Base-by-base conservation (phyloP, 2,329 filamentous ascomycete genomes). In the Dactylellina leptospora region DNA sequence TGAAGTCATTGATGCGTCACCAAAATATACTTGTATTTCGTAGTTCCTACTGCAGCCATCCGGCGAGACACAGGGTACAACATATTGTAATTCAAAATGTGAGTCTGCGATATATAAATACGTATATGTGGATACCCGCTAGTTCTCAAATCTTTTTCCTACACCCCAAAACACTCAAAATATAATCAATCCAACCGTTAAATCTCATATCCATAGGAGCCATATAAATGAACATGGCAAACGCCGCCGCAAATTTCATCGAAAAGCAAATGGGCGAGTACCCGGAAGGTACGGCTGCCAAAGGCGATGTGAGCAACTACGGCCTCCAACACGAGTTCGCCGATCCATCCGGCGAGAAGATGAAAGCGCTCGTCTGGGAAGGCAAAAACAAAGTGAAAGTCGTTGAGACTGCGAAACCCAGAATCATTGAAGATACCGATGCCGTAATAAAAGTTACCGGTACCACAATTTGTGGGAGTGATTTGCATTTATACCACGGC, bases 311-410 rank as follows among this genome's bases (percentile, higher is more conserved):
- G 50, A 82, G 85, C 70, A 88, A 88, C 75, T 90, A 89, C n/a
- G 82, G 80, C 1, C 82, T 82, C 3, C 83, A 88, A 66, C 79
- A 82, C 18, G 78, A 78, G 28, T 82, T 82, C 74, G 85, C 83
- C 22, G 81, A 85, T 76, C 80, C 82, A 3, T 81, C 79, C 2
- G 80, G 79, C 28, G 85, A 87, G 76, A 89, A 80, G 13, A 95
- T 96, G 90, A 89, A 91, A 79, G 92, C 92, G 0, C 81, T 96
- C 11, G 85, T 85, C 1, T 96, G 92, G 92, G 87, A 89, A 80
- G 90, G 90, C 56, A 95, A 93, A 82, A 90, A 92, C 77, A 86
- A 83, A 27, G 90, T 96, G 48, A 81, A 90, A 77, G 82, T 96
- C 16, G 84, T 87, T 51, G 74, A 77, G 36, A 76, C 76, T 6